Evolutionary conservation across 306 rosid species (phyloP), one percentile per base, ranked within the genome.

Genomic region (Malus sieversii): DNA sequence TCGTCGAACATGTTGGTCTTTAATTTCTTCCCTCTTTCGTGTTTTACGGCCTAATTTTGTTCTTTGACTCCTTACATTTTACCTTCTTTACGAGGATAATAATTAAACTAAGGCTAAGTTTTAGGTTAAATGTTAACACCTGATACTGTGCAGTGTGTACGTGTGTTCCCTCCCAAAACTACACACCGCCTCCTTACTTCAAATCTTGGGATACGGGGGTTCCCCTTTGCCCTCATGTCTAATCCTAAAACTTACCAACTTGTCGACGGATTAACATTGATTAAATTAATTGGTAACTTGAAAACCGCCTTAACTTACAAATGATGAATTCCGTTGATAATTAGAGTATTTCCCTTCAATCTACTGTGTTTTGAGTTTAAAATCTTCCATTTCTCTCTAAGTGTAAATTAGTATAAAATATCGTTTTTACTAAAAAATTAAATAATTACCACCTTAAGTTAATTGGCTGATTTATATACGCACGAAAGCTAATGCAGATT

Each of bases 141-240:
- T 32, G 33, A 6, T 29, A 19, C 48, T 35, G 29, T 20, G 70
- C 20, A 20, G 29, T 83, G 67, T 73, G n/a, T 71, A 40, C 79
- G 79, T 83, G 45, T 83, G 83, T 83, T 68, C 79, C 84, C 84
- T 61, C 58, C 75, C 35, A 27, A 23, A 59, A 57, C 79, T 42
- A 61, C 82, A 68, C 9, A 38, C 3, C 15, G 16, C 51, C 0
- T 10, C 15, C 25, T 6, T 16, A 64, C 10, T 57, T 52, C 61
- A 52, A 60, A 55, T 60, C 57, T 75, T 52, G 68, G 81, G 29
- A 12, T 20, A 40, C 22, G 70, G 53, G 66, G 19, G 71, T 14
- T 68, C 29, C 55, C 72, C 11, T 71, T 14, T 75, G 29, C 63
- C 72, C 19, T 25, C 1, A 4, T 59, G 42, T 51, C 55, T 11